Percentiles rank a stretch among this genome's conserved stretches.
These are phyloP conservation scores for Bipolaris bicolor DNA, from an alignment of 2,329 filamentous ascomycete genomes.

Conservation along the genomic window DNA sequence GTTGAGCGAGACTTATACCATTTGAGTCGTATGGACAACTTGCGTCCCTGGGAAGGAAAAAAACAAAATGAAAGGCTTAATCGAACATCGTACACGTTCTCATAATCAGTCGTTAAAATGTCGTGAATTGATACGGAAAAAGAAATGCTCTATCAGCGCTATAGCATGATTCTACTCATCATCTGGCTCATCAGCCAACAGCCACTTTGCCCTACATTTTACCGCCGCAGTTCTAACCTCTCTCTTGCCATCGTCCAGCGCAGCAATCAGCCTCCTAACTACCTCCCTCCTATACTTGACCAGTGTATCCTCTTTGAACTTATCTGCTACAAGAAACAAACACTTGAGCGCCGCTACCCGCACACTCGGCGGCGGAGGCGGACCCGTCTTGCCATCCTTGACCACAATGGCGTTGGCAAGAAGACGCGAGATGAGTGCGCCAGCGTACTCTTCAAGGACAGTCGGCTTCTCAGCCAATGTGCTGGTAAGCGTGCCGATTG, in stretches of 20 bases:
- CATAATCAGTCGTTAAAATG: conserved; percentile 6
- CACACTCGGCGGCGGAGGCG: conserved; percentile 48
- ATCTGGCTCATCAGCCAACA: conserved; percentile 65
- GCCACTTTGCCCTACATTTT: conserved; percentile 65
- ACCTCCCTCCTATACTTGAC: conserved; percentile 64
- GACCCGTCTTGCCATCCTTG: conserved; percentile 17
- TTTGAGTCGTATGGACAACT: conserved; percentile 6
- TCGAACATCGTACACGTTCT: background rate
- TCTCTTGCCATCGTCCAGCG: conserved; percentile 68
- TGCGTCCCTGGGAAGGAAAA: background rate
- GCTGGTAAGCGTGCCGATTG: conserved; percentile 63
- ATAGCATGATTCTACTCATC: conserved; percentile 44
- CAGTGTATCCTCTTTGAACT: conserved; percentile 58
- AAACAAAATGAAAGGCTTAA: background rate
- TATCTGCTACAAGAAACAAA: conserved; percentile 55
- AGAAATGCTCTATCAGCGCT: background rate
- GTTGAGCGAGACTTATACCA: conserved; percentile 30
- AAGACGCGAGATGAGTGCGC: conserved; percentile 63
- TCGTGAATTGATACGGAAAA: background rate
- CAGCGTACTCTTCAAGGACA: conserved; percentile 61
- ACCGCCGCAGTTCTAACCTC: conserved; percentile 68
- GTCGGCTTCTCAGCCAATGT: conserved; percentile 64
- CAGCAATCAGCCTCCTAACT: conserved; percentile 59
- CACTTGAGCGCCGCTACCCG: conserved; percentile 57
- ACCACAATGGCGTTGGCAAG: conserved; percentile 52